Conservation (phyloP, 352 stramenopile genomes). For the Globisporangium lucens region DNA sequence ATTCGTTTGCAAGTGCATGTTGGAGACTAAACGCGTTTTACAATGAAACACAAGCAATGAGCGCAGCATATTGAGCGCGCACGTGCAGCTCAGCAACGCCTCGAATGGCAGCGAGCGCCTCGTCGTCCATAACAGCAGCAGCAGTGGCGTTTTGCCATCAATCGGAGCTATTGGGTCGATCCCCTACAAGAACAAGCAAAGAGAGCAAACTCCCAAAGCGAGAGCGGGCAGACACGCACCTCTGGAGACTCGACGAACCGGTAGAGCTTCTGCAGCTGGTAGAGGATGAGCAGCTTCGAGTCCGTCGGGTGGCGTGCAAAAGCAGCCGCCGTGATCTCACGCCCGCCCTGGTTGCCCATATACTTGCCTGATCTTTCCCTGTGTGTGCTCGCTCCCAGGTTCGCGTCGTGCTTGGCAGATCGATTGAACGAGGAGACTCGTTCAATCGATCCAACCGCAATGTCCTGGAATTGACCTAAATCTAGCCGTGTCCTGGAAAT, state of each 20-base stretch:
- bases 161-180: too few species aligned
- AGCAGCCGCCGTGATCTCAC: conserved; percentile 35
- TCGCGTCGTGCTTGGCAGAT: background rate
- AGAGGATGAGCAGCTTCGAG: conserved; percentile 57
- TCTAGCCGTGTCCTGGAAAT: too few species aligned
- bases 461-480: too few species aligned
- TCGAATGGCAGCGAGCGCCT: background rate
- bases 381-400: too few species aligned
- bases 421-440: background rate
- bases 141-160: too few species aligned
- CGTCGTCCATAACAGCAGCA: background rate
- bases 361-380: conserved; percentile 9
- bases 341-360: conserved; percentile 40
- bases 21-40: background rate
- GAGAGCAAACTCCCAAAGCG: background rate
- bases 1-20: background rate
- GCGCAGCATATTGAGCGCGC: too few species aligned
- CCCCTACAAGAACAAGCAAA: background rate
- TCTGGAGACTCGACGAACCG: conserved; percentile 61
- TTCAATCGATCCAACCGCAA: too few species aligned
- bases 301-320: conserved; percentile 47
- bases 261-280: conserved; percentile 62
- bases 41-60: background rate
- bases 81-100: too few species aligned
- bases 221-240: conserved; percentile 21